These are phyloP conservation scores for Ilyonectria mors-panacis DNA, from an alignment of 2,329 filamentous ascomycete species.

Conservation along the genomic window DNA sequence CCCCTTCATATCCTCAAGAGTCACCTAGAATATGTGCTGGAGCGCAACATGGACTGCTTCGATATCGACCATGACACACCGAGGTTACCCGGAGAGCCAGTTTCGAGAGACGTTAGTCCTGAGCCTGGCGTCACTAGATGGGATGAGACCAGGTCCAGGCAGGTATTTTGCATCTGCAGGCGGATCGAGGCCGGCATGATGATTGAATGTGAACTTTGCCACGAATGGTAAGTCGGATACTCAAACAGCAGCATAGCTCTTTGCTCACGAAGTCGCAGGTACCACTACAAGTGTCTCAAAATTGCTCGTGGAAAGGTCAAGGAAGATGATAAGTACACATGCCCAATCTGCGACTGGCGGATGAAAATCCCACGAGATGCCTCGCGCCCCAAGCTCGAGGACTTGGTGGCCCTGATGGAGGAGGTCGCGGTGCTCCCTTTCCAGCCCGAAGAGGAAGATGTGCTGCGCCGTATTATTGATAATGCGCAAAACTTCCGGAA, in stretches of 20 bases:
- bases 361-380: slow-evolving; percentile 98
- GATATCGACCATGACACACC: slow-evolving; percentile 88
- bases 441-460: slow-evolving; percentile 94
- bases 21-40: slow-evolving; percentile 93
- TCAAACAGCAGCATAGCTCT: background rate
- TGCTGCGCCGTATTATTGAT: slow-evolving; percentile 87
- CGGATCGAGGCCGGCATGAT: slow-evolving; percentile 97
- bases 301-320: slow-evolving; percentile 98
- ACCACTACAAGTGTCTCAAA: slow-evolving; percentile 98
- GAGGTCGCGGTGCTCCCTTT: slow-evolving; percentile 88
- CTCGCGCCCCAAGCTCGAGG: slow-evolving; percentile 93
- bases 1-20: slow-evolving; percentile 95
- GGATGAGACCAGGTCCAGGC: slow-evolving; percentile 75
- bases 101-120: slow-evolving; percentile 83
- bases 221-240: slow-evolving; percentile 83
- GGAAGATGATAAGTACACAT: slow-evolving; percentile 98
- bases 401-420: slow-evolving; percentile 85
- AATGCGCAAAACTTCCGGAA: slow-evolving; percentile 87
- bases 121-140: slow-evolving; percentile 67
- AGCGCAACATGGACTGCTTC: slow-evolving; percentile 92
- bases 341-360: slow-evolving; percentile 97
- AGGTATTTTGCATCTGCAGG: slow-evolving; percentile 98
- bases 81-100: slow-evolving; percentile 90
- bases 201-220: slow-evolving; percentile 98
- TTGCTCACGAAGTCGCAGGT: slow-evolving; percentile 68